Base-by-base conservation (phyloP, 345 rosid genomes). In the Eucalyptus pauciflora region DNA sequence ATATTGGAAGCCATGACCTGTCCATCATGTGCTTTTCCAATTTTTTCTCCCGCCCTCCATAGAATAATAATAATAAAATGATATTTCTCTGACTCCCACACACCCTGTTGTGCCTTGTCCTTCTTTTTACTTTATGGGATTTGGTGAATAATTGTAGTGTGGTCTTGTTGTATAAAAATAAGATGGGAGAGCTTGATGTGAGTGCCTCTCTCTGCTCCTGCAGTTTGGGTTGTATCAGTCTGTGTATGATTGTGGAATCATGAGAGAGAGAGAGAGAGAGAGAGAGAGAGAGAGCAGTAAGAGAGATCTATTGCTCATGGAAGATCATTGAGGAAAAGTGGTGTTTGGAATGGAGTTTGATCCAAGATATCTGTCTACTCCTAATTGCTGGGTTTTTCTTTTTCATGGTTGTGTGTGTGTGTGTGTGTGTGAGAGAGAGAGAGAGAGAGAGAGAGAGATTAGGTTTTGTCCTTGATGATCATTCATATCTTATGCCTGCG, bases 261-360 rank as follows among this genome's bases (percentile, higher is more conserved):
- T 76, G 15, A 37, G 83, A 41, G 83, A 76, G 83, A 71, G 79
- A 67, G 79, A 67, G 79, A 60, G 71, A 62, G 79, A 67, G 79
- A 60, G 71, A 62, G 71, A 62, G 71, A 71, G 27, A 71, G 81
- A 71, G 81, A 37, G 81, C 58, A 52, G 58, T 18, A 0, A 71
- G 83, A 76, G 85, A 76, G 48, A 69, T 79, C 80, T 56, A 37
- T 76, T 76, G 85, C 85, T 76, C 29, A 41, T 22, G 29, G 83
- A 87, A 25, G 50, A 87, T 25, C 46, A 51, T 89, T 43, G 87
- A 89, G 92, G 87, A 87, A 92, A 91, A 91, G 93, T 91, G 92
- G 94, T 93, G 93, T 93, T 90, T 91, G 95, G 95, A 94, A 94
- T 94, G 94, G 91, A 91, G 92, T 88, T 88, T 86, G 94, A 91